Base-by-base conservation (phyloP, 768 basidiomycete genomes). In the Russula foetens region DNA sequence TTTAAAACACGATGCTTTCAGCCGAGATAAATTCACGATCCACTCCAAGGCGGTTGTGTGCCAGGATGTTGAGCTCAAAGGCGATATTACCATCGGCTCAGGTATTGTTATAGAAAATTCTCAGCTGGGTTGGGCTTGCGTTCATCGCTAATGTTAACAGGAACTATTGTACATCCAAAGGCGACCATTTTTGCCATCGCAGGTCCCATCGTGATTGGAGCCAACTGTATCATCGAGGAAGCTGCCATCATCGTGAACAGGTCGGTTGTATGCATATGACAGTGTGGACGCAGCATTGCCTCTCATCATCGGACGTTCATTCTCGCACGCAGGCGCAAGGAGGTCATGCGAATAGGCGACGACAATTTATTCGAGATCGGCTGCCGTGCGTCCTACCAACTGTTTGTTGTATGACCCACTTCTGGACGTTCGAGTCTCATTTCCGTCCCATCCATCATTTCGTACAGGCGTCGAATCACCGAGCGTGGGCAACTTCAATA, bases 291-390 rank as follows among this genome's bases (percentile, higher is more conserved):
- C 31, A 46, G 35, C 33, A 23, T 38, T 26, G 28, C 45, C 50
- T 48, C 49, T 55, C 55, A 29, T 55, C 29, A 17, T 26, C 12
- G n/a, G 23, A 38, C 43, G 38, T 35, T 55, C 39, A 19, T 39
- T 33, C 39, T 57, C 43, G 26, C 33, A 26, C 53, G 43, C 65
- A 86, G 84, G 67, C 73, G 81, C 56, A 92, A 89, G 68, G 89
- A 92, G 69, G 82, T 88, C 38, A 92, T 98, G 92, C 83, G 86
- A 21, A 92, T 99, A 50, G 96, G 96, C 6, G 86, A 96, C 71
- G 85, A 90, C 62, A 98, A 98, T 71, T 76, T 94, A 59, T 96
- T 99, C 68, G 92, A 97, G 74, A 92, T 97, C 55, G 91, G 90
- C 23, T 92, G 88, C 72, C 87, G 96, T 96, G 69, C 63, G 90